Conservation (phyloP, 2,329 filamentous ascomycete species). For the Exophiala spinifera region DNA sequence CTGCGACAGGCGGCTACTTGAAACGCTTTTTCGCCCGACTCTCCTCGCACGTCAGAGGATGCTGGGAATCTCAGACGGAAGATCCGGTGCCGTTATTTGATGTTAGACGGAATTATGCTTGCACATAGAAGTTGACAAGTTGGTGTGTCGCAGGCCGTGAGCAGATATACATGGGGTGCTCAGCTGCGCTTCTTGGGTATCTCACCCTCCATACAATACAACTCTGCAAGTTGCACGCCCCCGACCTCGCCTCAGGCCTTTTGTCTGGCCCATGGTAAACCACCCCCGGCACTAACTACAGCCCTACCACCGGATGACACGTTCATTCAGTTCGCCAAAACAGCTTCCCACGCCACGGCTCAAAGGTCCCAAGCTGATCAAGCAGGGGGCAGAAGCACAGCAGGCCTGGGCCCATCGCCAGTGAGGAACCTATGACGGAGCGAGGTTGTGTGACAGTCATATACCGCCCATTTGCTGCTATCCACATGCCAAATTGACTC, state of each 20-base stretch:
- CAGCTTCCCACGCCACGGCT: not conserved
- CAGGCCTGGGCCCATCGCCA: not conserved
- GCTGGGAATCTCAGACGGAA: not conserved
- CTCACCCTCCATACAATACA: not conserved
- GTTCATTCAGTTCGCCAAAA: constrained; percentile 3
- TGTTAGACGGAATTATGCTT: not conserved
- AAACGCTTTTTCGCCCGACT: constrained; percentile 9
- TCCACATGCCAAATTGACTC: constrained; percentile 4
- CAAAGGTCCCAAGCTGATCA: not conserved
- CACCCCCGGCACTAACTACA: not conserved
- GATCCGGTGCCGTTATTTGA: not conserved
- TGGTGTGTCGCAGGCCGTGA: too few relatives aligned
- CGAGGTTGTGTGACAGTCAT: constrained; percentile 9
- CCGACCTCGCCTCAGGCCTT: too few relatives aligned
- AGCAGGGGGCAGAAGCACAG: constrained; percentile 1
- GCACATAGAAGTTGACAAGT: too few relatives aligned
- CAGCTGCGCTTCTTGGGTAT: not conserved
- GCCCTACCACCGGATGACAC: constrained; percentile 1
- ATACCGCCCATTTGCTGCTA: constrained; percentile 21
- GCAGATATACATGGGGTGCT: not conserved
- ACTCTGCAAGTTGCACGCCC: too few relatives aligned
- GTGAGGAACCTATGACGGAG: constrained; percentile 5
- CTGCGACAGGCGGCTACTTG: constrained; percentile 26
- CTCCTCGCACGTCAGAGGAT: not conserved
- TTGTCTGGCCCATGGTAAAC: not conserved